Percentiles rank a stretch among this genome's conserved stretches.
Conservation (phyloP, 768 basidiomycete species). For the Suillus subaureus region DNA sequence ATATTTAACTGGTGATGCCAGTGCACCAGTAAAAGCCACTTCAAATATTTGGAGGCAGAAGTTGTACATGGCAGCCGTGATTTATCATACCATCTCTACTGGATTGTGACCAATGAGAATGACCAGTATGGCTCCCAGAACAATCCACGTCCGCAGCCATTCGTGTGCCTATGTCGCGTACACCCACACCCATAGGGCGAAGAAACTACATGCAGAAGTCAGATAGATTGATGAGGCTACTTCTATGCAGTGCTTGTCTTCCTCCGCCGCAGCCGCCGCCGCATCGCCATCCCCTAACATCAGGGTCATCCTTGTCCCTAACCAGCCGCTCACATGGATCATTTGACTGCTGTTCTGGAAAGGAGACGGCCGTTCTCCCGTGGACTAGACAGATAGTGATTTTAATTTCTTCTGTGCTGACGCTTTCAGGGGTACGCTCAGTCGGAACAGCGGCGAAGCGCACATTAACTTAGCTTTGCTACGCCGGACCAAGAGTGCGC, state of each 20-base stretch:
- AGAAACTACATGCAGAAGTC: slow-evolving; percentile 69
- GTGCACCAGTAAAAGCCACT: slow-evolving; percentile 70
- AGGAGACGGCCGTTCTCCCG: background rate
- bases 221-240: slow-evolving; percentile 55
- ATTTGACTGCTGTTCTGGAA: slow-evolving; percentile 13
- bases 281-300: slow-evolving; percentile 37
- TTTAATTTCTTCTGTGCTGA: background rate
- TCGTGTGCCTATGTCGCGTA: slow-evolving; percentile 53
- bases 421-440: background rate
- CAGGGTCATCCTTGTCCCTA: slow-evolving; percentile 34
- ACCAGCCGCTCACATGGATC: slow-evolving; percentile 12
- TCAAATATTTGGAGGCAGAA: slow-evolving; percentile 71
- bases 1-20: slow-evolving; percentile 57
- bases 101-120: slow-evolving; percentile 66
- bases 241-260: slow-evolving; percentile 50
- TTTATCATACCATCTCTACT: slow-evolving; percentile 71
- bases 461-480: background rate
- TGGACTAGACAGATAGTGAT: background rate
- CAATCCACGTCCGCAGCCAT: slow-evolving; percentile 75
- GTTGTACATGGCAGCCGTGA: slow-evolving; percentile 51
- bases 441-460: background rate
- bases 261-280: slow-evolving; percentile 27
- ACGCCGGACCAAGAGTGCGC: background rate
- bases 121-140: slow-evolving; percentile 58
- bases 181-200: slow-evolving; percentile 7